phyloP scores from a whole-genome alignment of 768 basidiomycete genomes.

The Amylocystis lapponica region DNA sequence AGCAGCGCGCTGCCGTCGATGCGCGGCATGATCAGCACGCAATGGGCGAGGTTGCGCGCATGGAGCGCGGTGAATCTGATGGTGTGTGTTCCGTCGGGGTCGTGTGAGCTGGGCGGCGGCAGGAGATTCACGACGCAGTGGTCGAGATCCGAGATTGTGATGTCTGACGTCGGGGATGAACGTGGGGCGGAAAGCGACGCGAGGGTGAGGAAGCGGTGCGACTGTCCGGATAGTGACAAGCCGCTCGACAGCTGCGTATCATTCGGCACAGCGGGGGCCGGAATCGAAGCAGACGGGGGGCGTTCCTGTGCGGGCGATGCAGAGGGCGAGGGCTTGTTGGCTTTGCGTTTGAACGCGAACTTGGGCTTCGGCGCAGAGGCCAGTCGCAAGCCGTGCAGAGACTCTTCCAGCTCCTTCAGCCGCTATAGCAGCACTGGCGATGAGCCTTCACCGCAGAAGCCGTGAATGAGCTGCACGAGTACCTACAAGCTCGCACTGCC shows the following conservation, averaged over 20 bases:
- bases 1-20: conserved; percentile 71
- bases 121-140: conserved; percentile 69
- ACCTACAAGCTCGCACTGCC: conserved; percentile 48
- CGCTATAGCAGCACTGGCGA: conserved; percentile 38
- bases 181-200: conserved; percentile 25
- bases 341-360: conserved; percentile 62
- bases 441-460: not conserved
- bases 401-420: conserved; percentile 55
- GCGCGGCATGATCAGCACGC: conserved; percentile 58
- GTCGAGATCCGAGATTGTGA: conserved; percentile 63
- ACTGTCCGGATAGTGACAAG: conserved; percentile 42
- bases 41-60: conserved; percentile 51
- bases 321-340: conserved; percentile 17
- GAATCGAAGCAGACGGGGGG: conserved; percentile 3
- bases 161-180: conserved; percentile 34
- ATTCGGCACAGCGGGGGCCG: not conserved
- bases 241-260: not conserved
- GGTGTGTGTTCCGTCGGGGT: not conserved
- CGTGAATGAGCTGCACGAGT: not conserved
- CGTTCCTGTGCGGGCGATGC: not conserved
- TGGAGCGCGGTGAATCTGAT: conserved; percentile 54
- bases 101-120: not conserved
- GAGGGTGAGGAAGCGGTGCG: conserved; percentile 42
- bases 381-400: conserved; percentile 45
- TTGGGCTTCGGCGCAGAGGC: conserved; percentile 45